A percentile compares a stretch with the other conserved stretches of the same genome.
Conservation (phyloP, 2,329 filamentous ascomycete species). For the Exophiala calicioides region DNA sequence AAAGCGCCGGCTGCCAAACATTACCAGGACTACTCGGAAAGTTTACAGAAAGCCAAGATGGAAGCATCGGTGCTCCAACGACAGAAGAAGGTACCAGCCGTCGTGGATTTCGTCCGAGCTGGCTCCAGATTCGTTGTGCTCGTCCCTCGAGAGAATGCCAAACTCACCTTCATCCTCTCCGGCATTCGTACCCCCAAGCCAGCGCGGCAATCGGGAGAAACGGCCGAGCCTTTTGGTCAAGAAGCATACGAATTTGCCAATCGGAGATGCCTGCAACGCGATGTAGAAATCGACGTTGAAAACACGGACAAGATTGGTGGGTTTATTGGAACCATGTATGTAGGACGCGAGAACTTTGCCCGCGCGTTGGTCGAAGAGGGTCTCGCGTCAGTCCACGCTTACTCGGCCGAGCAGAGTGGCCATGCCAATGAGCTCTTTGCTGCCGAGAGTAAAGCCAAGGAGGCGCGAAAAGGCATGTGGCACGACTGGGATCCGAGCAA, state of each 20-base stretch:
- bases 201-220: slow-evolving; percentile 74
- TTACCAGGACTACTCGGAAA: slow-evolving; percentile 89
- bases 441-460: slow-evolving; percentile 87
- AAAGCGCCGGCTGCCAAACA: slow-evolving; percentile 82
- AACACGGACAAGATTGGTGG: slow-evolving; percentile 95
- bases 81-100: slow-evolving; percentile 86
- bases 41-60: slow-evolving; percentile 90
- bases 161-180: slow-evolving; percentile 90
- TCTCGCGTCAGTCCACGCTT: slow-evolving; percentile 85
- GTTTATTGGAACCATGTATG: slow-evolving; percentile 91
- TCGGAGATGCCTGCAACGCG: slow-evolving; percentile 84
- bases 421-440: slow-evolving; percentile 84
- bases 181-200: slow-evolving; percentile 89
- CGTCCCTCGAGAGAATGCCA: slow-evolving; percentile 87
- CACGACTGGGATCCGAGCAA: slow-evolving; percentile 90
- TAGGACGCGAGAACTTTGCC: slow-evolving; percentile 94
- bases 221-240: slow-evolving; percentile 89
- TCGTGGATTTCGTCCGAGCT: slow-evolving; percentile 98
- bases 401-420: slow-evolving; percentile 93
- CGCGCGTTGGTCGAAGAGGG: slow-evolving; percentile 93
- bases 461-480: slow-evolving; percentile 84
- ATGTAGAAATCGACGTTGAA: slow-evolving; percentile 93
- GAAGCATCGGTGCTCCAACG: slow-evolving; percentile 83
- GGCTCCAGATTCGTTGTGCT: slow-evolving; percentile 91
- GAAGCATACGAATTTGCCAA: slow-evolving; percentile 92